Evolutionary conservation across 441 rosid species (phyloP), one percentile per base, ranked within the genome.

Genomic region (Theobroma grandiflorum): DNA sequence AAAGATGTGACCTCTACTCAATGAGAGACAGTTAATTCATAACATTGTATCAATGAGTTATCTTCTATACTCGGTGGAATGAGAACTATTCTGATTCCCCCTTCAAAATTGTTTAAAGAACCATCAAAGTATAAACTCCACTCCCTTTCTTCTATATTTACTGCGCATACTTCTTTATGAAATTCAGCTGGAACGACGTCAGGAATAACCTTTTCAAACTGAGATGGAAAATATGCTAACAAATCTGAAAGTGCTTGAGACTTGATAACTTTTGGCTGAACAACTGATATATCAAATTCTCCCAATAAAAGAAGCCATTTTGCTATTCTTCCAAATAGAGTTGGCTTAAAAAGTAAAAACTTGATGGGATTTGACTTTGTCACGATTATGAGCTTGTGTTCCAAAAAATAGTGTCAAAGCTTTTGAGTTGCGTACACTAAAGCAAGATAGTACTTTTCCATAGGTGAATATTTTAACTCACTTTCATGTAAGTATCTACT

Each of bases 171-270:
- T 0, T 22, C 15, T 4, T 6, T 3, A 12, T 61, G 11, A 5
- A 20, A 11, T 8, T 20, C 15, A 11, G 1, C 0, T 2, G 15
- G 35, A 3, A 31, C 0, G 11, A 1, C 1, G 2, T 15, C 22
- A 0, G 2, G 11, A 6, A 8, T 22, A 2, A 0, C 37, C 0
- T 61, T 4, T 11, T 20, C 1, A 8, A 3, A 0, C 2, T 8
- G 37, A 2, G 65, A 3, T n/a, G 37, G 37, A 12, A 61, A 61
- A 4, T 22, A 8, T 0, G 65, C 65, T 8, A 61, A 3, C 15
- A 61, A 6, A 22, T 61, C 37, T n/a, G 65, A 22, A 2, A 61
- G 8, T 1, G 37, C 65, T 31, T 61, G 31, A n/a, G 65, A 61
- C 37, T 61, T 61, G 0, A 61, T 22, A 11, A 14, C 65, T 4